Evolutionary conservation across 1,284 basidiomycete genomes (phyloP).

Genomic region (Trichosporon coremiiforme): DNA sequence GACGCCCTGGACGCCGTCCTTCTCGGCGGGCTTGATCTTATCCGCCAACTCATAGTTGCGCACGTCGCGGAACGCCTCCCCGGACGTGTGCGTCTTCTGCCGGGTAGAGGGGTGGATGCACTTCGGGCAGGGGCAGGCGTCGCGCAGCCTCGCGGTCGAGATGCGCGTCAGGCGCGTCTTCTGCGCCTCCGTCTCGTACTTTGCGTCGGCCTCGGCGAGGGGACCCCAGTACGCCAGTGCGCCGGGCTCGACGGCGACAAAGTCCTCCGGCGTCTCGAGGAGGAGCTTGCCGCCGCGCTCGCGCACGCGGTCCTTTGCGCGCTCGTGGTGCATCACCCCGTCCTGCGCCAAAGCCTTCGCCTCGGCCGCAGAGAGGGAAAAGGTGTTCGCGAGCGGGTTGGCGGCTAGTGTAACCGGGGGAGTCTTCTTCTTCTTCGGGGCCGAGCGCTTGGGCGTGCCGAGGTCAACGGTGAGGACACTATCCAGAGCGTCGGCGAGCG

Average conservation of each 20-base stretch:
- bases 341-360: neutral
- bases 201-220: constrained; percentile 20
- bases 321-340: constrained; percentile 7
- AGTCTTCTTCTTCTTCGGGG: constrained; percentile 2
- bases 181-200: neutral
- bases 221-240: constrained; percentile 28
- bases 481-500: neutral
- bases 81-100: constrained; percentile 70
- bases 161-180: constrained; percentile 24
- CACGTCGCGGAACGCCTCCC: constrained; percentile 29
- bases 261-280: constrained; percentile 18
- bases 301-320: constrained; percentile 2
- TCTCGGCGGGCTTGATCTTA: constrained; percentile 42
- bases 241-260: constrained; percentile 24
- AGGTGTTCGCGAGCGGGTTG: constrained; percentile 16
- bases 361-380: neutral
- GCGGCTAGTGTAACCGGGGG: neutral
- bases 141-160: constrained; percentile 60
- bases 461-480: neutral
- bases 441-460: neutral
- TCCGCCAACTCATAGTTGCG: constrained; percentile 57
- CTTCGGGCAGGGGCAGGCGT: constrained; percentile 62
- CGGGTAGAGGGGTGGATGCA: constrained; percentile 73
- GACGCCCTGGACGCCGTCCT: constrained; percentile 21
- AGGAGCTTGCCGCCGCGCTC: neutral